phyloP scores from a whole-genome alignment of 768 basidiomycete genomes.

The Albatrellus ellisii region DNA sequence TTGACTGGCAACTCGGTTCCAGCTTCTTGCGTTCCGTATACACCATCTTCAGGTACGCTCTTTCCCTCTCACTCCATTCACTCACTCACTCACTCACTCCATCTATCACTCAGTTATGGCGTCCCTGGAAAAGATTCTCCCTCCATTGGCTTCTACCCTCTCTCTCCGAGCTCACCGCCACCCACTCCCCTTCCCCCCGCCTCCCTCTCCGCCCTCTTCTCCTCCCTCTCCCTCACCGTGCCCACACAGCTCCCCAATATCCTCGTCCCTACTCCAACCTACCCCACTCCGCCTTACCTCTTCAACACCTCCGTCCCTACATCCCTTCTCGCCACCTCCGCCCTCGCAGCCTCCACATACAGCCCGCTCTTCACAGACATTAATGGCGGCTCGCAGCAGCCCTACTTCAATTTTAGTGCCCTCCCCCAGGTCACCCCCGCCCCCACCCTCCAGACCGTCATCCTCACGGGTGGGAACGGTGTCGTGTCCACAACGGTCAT shows the following conservation, averaged over 20 bases:
- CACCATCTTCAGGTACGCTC: constrained; percentile 54
- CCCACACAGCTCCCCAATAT: constrained; percentile 63
- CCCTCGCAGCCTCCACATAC: constrained; percentile 65
- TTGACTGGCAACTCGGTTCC: constrained; percentile 73
- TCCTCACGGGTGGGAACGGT: constrained; percentile 44
- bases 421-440: constrained; percentile 43
- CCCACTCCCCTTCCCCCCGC: constrained; percentile 20
- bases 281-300: constrained; percentile 47
- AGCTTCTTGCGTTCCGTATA: constrained; percentile 69
- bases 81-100: background rate
- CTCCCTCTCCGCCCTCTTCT: constrained; percentile 36
- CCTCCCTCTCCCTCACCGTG: constrained; percentile 50
- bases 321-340: constrained; percentile 34
- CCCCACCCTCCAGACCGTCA: constrained; percentile 39
- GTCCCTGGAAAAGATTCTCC: constrained; percentile 65
- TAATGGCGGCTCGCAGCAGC: constrained; percentile 11
- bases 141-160: constrained; percentile 62
- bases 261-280: constrained; percentile 48
- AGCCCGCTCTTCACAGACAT: constrained; percentile 30
- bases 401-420: constrained; percentile 32
- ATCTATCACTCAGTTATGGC: constrained; percentile 38
- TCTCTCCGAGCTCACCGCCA: constrained; percentile 29
- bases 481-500: constrained; percentile 39
- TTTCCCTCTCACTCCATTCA: background rate
- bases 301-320: constrained; percentile 52